These are phyloP conservation scores for Bisporella sp. DNA, from an alignment of 2,329 filamentous ascomycete genomes.

Conservation along the genomic window DNA sequence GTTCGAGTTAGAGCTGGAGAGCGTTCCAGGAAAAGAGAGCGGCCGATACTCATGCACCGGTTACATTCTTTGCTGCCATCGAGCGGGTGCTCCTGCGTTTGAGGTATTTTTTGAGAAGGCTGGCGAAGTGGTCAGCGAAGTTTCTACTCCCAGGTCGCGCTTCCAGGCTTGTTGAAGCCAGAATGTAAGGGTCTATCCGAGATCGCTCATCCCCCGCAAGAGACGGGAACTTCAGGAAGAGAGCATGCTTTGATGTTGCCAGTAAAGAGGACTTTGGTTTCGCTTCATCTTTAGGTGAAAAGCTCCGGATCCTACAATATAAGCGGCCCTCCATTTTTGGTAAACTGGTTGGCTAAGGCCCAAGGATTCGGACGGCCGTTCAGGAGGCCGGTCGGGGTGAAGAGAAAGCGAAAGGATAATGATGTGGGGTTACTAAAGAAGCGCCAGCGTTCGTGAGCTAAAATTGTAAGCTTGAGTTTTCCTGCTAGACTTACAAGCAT, in stretches of 20 bases:
- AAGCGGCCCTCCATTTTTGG: slow-evolving; percentile 13
- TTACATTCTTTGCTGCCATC: slow-evolving; percentile 16
- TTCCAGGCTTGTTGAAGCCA: too few relatives aligned
- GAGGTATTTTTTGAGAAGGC: slow-evolving; percentile 12
- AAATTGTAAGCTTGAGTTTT: too few relatives aligned
- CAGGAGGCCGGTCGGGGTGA: slow-evolving; percentile 7
- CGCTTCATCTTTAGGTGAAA: slow-evolving; percentile 11
- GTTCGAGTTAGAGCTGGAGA: slow-evolving; percentile 14
- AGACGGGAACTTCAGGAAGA: slow-evolving; percentile 19
- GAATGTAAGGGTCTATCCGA: slow-evolving; percentile 10
- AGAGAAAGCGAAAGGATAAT: slow-evolving; percentile 11
- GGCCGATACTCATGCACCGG: slow-evolving; percentile 14
- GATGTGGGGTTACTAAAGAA: slow-evolving; percentile 8
- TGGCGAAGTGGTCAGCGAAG: slow-evolving; percentile 12
- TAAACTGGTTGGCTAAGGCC: slow-evolving; percentile 8
- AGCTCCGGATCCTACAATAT: slow-evolving; percentile 10
- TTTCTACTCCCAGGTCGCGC: slow-evolving; percentile 15
- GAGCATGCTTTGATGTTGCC: slow-evolving; percentile 12
- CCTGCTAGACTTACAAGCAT: too few relatives aligned
- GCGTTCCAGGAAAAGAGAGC: slow-evolving; percentile 11
- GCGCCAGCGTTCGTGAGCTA: neutral
- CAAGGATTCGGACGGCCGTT: slow-evolving; percentile 5
- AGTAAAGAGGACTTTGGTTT: slow-evolving; percentile 9
- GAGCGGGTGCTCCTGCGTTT: slow-evolving; percentile 10
- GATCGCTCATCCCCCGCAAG: slow-evolving; percentile 14